phyloP scores from a whole-genome alignment of 1,284 basidiomycete species.

The Fomitopsis palustris region DNA sequence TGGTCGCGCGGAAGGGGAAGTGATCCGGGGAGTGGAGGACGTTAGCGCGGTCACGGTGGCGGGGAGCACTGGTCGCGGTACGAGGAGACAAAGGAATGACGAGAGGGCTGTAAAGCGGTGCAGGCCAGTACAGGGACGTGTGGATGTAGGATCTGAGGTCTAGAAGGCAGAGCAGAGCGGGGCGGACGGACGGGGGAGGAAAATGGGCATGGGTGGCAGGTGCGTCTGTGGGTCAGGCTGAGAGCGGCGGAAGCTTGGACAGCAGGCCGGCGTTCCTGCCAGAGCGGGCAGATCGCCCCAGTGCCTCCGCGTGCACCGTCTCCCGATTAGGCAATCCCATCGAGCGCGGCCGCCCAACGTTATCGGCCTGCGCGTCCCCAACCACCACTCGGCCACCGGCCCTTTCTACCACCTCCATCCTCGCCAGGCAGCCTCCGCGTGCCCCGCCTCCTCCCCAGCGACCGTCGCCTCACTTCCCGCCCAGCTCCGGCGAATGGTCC shows the following conservation, averaged over 20 bases:
- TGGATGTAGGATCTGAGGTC: not conserved
- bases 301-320: conserved; percentile 4
- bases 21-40: conserved; percentile 5
- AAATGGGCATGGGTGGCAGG: not conserved
- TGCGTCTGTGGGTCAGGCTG: not conserved
- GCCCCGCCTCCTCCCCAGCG: not conserved
- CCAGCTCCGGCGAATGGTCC: not conserved
- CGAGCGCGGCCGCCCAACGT: not conserved
- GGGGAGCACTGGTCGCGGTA: not conserved
- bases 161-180: not conserved
- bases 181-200: not conserved
- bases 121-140: not conserved
- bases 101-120: not conserved
- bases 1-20: not conserved
- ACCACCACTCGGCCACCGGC: not conserved
- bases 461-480: conserved; percentile 3
- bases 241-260: not conserved
- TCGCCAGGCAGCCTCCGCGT: not conserved
- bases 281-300: conserved; percentile 6
- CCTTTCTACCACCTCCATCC: not conserved
- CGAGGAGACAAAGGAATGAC: not conserved
- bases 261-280: not conserved
- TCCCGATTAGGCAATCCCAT: not conserved
- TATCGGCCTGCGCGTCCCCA: not conserved
- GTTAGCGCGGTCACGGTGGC: not conserved